Conservation (phyloP, 2,329 filamentous ascomycete species). For the Hypoxylon sp. region DNA sequence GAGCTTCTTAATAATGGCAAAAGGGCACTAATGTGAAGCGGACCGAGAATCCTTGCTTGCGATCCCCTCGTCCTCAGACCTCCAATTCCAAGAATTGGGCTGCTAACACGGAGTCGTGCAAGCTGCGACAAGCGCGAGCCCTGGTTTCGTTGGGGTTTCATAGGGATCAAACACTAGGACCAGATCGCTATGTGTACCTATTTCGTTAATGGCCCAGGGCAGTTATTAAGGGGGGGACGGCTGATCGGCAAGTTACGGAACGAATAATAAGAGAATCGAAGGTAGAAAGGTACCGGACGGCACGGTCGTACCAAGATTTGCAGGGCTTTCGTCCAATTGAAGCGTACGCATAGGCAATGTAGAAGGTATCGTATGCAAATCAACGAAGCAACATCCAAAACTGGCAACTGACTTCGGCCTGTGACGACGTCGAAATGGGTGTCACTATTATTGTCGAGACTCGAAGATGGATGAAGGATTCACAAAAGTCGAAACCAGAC, state of each 20-base stretch:
- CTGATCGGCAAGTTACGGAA: constrained; percentile 47
- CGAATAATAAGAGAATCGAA: constrained; percentile 34
- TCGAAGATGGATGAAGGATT: constrained; percentile 39
- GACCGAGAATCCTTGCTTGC: constrained; percentile 40
- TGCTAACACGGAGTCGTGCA: constrained; percentile 41
- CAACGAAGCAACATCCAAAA: constrained; percentile 41
- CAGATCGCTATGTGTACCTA: constrained; percentile 37
- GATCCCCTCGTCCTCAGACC: constrained; percentile 38
- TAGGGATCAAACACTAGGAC: constrained; percentile 46
- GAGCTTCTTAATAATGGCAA: constrained; percentile 50
- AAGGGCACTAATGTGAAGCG: constrained; percentile 43
- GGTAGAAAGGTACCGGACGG: constrained; percentile 24
- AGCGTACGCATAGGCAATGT: constrained; percentile 25
- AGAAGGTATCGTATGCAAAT: constrained; percentile 20
- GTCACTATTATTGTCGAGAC: constrained; percentile 30
- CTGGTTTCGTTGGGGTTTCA: constrained; percentile 53
- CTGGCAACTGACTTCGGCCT: constrained; percentile 38
- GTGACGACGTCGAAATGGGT: constrained; percentile 31
- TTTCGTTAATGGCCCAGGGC: constrained; percentile 36
- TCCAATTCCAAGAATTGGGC: constrained; percentile 47
- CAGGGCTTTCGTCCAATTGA: constrained; percentile 30
- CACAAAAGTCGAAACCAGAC: constrained; percentile 31
- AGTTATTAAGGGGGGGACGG: constrained; percentile 26
- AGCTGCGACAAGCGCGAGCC: constrained; percentile 47
- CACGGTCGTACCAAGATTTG: constrained; percentile 40